phyloP scores from a whole-genome alignment of 2,329 filamentous ascomycete genomes.

The Stagonosporopsis cucurbitacearum region DNA sequence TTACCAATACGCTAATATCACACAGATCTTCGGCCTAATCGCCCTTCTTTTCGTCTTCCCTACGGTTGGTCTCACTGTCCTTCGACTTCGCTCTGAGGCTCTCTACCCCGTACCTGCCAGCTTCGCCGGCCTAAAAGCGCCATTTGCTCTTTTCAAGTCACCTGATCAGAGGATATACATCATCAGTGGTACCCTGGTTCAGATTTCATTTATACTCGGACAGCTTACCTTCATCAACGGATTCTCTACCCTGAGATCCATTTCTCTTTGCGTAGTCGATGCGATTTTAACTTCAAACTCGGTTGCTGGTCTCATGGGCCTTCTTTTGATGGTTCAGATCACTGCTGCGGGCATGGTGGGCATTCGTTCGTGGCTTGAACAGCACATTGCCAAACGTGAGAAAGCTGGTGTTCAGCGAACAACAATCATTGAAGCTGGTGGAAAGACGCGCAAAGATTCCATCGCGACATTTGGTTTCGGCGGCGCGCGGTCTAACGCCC shows the following conservation, averaged over 20 bases:
- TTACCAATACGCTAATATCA: background rate
- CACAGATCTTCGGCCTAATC: constrained; percentile 35
- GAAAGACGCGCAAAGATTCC: constrained; percentile 14
- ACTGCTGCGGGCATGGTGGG: constrained; percentile 28
- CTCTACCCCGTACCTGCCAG: constrained; percentile 27
- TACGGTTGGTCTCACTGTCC: constrained; percentile 21
- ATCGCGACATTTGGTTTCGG: constrained; percentile 34
- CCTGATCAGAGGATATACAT: constrained; percentile 31
- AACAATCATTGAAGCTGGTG: constrained; percentile 4
- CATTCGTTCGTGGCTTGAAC: constrained; percentile 35
- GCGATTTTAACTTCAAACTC: constrained; percentile 29
- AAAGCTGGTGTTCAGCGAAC: constrained; percentile 1
- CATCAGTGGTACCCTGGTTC: constrained; percentile 27
- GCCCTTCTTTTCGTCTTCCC: constrained; percentile 30
- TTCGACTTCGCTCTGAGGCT: constrained; percentile 31
- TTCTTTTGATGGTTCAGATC: constrained; percentile 32
- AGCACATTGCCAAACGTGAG: constrained; percentile 31
- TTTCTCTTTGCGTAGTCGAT: constrained; percentile 38
- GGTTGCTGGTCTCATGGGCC: constrained; percentile 22
- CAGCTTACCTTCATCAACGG: constrained; percentile 32
- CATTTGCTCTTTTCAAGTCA: constrained; percentile 30
- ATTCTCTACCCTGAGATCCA: constrained; percentile 29
- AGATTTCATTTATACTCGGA: constrained; percentile 27
- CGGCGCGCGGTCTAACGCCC: constrained; percentile 20
- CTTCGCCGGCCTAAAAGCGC: constrained; percentile 30